phyloP scores from a whole-genome alignment of 345 rosid species.

The Arabidopsis suecica region DNA sequence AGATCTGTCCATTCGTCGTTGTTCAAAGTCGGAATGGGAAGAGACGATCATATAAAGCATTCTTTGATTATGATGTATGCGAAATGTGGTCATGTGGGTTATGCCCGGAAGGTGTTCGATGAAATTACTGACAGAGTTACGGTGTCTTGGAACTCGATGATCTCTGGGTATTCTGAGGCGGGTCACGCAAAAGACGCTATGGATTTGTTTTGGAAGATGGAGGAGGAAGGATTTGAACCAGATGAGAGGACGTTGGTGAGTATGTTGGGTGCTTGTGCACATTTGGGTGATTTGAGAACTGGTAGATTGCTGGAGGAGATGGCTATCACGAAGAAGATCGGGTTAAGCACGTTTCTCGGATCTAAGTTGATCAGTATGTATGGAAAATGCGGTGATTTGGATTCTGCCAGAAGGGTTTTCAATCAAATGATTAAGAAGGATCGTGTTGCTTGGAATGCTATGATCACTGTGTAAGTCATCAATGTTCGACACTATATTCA shows the following conservation, averaged over 20 bases:
- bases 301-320: constrained; percentile 70
- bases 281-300: constrained; percentile 67
- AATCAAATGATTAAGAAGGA: constrained; percentile 67
- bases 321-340: constrained; percentile 53
- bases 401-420: constrained; percentile 69
- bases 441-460: constrained; percentile 82
- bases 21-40: constrained; percentile 61
- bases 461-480: constrained; percentile 74
- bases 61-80: constrained; percentile 75
- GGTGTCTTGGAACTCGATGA: constrained; percentile 95
- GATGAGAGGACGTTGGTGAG: constrained; percentile 87
- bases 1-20: constrained; percentile 60
- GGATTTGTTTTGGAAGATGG: constrained; percentile 68
- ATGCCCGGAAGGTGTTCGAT: constrained; percentile 76
- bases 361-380: constrained; percentile 82
- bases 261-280: constrained; percentile 71
- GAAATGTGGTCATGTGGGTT: constrained; percentile 43
- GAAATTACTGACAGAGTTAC: constrained; percentile 63
- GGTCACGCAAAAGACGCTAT: constrained; percentile 67
- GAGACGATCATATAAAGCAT: constrained; percentile 62
- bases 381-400: constrained; percentile 81
- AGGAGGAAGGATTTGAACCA: constrained; percentile 62
- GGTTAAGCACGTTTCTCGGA: constrained; percentile 58
- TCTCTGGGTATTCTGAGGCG: constrained; percentile 76
- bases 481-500: not conserved